A percentile compares a stretch with the other conserved stretches of the same genome.
These are phyloP conservation scores for Ambrosiella xylebori DNA, from an alignment of 2,329 filamentous ascomycete species.

Conservation along the genomic window DNA sequence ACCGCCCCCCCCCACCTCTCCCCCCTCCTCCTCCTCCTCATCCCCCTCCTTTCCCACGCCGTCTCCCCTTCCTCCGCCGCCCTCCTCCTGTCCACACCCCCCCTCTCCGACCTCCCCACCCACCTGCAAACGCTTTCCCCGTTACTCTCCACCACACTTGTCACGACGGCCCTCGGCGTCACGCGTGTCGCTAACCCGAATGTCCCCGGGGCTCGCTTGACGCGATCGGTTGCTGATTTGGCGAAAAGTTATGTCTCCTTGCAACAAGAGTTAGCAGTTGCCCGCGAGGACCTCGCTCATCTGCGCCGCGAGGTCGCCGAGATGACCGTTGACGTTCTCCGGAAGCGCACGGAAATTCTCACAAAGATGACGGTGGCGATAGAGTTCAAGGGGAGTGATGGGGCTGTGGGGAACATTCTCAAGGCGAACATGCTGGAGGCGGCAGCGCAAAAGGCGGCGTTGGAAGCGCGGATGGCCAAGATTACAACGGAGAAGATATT, in stretches of 20 bases:
- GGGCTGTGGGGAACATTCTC: too few species aligned
- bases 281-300: slow-evolving; percentile 27
- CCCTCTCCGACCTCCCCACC: slow-evolving; percentile 29
- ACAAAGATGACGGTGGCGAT: slow-evolving; percentile 18
- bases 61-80: slow-evolving; percentile 23
- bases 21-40: slow-evolving; percentile 34
- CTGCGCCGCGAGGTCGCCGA: slow-evolving; percentile 35
- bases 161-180: slow-evolving; percentile 29
- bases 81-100: slow-evolving; percentile 32
- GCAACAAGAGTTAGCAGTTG: neutral
- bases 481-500: slow-evolving; percentile 23
- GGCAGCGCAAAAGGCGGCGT: slow-evolving; percentile 18
- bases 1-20: slow-evolving; percentile 22
- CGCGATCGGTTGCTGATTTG: neutral
- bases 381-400: too few species aligned
- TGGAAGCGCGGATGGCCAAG: slow-evolving; percentile 22
- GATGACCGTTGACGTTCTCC: too few species aligned
- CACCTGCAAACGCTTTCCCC: slow-evolving; percentile 31
- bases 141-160: slow-evolving; percentile 33
- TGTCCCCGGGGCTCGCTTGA: neutral
- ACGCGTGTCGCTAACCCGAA: slow-evolving; percentile 22
- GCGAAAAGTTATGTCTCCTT: neutral
- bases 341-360: slow-evolving; percentile 35
- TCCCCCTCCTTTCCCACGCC: slow-evolving; percentile 25
- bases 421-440: too few species aligned